phyloP scores from a whole-genome alignment of 192 early-diverging fungal species.

The Chytriomyces sp. region DNA sequence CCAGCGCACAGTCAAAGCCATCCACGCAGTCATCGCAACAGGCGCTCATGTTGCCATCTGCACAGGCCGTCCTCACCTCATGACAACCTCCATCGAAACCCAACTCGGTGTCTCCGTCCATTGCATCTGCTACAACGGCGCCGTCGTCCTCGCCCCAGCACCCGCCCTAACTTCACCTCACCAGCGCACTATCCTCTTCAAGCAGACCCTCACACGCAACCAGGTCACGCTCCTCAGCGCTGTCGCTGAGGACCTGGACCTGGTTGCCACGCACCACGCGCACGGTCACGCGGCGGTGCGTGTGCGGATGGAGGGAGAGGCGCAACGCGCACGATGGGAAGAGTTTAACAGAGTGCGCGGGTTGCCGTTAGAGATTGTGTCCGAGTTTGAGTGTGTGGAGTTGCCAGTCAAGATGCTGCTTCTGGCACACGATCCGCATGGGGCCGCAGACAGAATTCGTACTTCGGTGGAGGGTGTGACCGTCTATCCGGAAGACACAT shows the following conservation, averaged over 20 bases:
- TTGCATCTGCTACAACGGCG: not conserved
- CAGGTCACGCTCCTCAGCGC: not conserved
- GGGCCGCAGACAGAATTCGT: not conserved
- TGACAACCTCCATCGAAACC: not conserved
- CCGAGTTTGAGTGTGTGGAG: not conserved
- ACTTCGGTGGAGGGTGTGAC: not conserved
- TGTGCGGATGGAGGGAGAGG: not conserved
- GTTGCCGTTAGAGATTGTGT: not conserved
- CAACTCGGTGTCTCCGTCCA: conserved; percentile 18
- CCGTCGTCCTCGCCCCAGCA: not conserved
- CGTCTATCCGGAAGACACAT: not conserved
- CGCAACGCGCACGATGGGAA: not conserved
- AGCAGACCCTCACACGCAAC: not conserved
- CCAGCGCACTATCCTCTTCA: no score
- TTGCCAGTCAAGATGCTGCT: not conserved
- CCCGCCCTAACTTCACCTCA: no score
- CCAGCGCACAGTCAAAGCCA: no score
- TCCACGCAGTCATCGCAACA: no score
- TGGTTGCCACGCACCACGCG: not conserved
- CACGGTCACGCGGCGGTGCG: not conserved
- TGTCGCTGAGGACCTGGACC: not conserved
- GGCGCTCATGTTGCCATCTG: not conserved
- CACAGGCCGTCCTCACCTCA: not conserved
- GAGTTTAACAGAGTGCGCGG: not conserved
- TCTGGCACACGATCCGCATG: not conserved